Evolutionary conservation across 371 early-diverging fungal species (phyloP), one percentile per base, ranked within the genome.

Genomic region (Apophysomyces ossiformis): DNA sequence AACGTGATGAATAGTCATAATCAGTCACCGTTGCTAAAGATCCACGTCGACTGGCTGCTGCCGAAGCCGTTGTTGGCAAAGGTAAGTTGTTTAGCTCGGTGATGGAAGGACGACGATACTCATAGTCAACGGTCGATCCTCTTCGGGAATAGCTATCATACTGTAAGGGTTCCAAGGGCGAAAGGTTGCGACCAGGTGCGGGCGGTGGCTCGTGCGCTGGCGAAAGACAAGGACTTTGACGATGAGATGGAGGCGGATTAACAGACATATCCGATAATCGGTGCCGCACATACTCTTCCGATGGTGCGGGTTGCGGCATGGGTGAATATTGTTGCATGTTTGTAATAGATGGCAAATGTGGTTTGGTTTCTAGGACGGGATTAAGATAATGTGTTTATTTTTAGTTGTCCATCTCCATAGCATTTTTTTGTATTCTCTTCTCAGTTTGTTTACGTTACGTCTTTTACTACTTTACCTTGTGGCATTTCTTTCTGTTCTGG

Each of bases 241-340:
- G 64, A 58, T 47, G 71, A 64, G 36, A 64, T 16, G 9, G 65
- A 37, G 35, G 63, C 65, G 35, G 32, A 45, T 69, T 71, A 9
- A 81, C 73, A 35, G 74, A 74, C 79, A 82, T 77, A 61, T 76
- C 79, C 7, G 82, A 82, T 73, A 82, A 69, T 11, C 82, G 63
- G 50, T 79, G 79, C 58, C 79, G 76, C 50, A 82, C 67, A 38
- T 71, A 74, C 44, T 82, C 82, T 62, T 82, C 82, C 11, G 76
- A 61, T 18, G 66, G 45, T 5, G 57, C 45, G 5, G 71, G 8
- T 41, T 65, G 69, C 41, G 77, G 69, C 13, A 67, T 60, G 4
- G 75, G 65, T 26, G 75, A 69, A 56, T 67, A 75, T 15, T 71
- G 69, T 32, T 68, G 71, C 32, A 67, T 72, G 46, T 71, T 69